These are phyloP conservation scores for Penicillium nordicum DNA, from an alignment of 2,329 filamentous ascomycete genomes.

Conservation along the genomic window DNA sequence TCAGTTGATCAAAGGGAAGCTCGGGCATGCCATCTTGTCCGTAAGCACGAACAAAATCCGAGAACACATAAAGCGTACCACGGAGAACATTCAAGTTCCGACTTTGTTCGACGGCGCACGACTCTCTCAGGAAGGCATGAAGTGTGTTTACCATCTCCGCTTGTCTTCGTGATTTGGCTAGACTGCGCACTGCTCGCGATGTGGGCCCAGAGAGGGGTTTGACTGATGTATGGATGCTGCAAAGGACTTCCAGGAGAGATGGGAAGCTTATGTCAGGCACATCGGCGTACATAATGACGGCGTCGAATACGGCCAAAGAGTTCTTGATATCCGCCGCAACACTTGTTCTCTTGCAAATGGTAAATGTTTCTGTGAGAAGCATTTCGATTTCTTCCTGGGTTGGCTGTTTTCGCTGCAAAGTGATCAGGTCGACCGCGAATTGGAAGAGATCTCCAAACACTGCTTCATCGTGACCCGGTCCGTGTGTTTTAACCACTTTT, in stretches of 20 bases:
- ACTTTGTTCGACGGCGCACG: slow-evolving; percentile 28
- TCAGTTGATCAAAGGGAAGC: slow-evolving; percentile 36
- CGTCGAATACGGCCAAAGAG: slow-evolving; percentile 41
- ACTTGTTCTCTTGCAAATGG: slow-evolving; percentile 41
- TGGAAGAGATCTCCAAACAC: slow-evolving; percentile 40
- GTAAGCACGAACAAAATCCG: slow-evolving; percentile 40
- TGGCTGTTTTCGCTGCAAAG: slow-evolving; percentile 40
- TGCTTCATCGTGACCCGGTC: slow-evolving; percentile 34
- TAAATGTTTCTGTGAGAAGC: slow-evolving; percentile 38
- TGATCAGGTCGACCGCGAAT: slow-evolving; percentile 43
- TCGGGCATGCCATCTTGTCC: slow-evolving; percentile 39
- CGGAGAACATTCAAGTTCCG: slow-evolving; percentile 42
- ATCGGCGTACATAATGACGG: slow-evolving; percentile 41
- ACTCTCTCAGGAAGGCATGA: slow-evolving; percentile 36
- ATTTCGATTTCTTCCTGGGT: slow-evolving; percentile 35
- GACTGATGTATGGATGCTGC: slow-evolving; percentile 45
- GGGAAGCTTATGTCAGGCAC: slow-evolving; percentile 39
- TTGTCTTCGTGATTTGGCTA: slow-evolving; percentile 40
- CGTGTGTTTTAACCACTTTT: slow-evolving; percentile 32
- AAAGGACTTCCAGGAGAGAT: slow-evolving; percentile 41
- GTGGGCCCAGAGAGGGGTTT: slow-evolving; percentile 43
- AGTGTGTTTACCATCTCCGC: slow-evolving; percentile 39
- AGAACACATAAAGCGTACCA: slow-evolving; percentile 41
- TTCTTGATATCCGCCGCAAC: slow-evolving; percentile 43
- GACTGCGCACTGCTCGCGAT: slow-evolving; percentile 41